A percentile compares a stretch with the other conserved stretches of the same genome.
phyloP scores from a whole-genome alignment of 306 rosid genomes.

The Hippophae gyantsensis region DNA sequence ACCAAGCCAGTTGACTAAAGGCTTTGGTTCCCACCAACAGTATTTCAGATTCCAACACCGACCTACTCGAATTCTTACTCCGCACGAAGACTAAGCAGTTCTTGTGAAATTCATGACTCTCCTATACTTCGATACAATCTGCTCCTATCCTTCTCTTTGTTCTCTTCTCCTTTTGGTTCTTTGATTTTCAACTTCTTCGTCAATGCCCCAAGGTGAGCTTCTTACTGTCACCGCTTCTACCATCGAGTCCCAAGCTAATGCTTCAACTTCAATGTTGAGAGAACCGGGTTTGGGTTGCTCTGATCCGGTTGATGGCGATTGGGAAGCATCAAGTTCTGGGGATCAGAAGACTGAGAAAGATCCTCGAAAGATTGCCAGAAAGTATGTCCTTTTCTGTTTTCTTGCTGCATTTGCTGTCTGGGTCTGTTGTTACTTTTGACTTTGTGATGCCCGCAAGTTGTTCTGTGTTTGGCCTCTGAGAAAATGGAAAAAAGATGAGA shows the following conservation, averaged over 20 bases:
- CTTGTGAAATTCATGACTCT: too few relatives aligned
- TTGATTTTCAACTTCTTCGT: conserved; percentile 22
- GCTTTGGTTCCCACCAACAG: too few relatives aligned
- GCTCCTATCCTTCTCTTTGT: conserved; percentile 63
- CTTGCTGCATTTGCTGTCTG: conserved; percentile 7
- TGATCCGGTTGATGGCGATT: conserved; percentile 8
- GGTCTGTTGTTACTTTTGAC: not conserved
- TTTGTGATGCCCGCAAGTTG: conserved; percentile 2
- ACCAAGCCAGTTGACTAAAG: too few relatives aligned
- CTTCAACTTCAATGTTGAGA: conserved; percentile 1
- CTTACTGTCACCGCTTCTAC: not conserved
- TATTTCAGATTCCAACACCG: too few relatives aligned
- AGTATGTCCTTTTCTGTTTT: conserved; percentile 25
- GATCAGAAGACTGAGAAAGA: conserved; percentile 32
- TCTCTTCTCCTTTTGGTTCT: conserved; percentile 51
- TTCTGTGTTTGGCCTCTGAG: conserved; percentile 13
- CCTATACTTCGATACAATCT: too few relatives aligned
- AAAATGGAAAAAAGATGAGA: not conserved
- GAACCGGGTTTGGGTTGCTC: conserved; percentile 16
- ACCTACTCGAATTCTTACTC: too few relatives aligned
- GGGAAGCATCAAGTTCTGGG: conserved; percentile 14
- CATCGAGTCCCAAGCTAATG: not conserved
- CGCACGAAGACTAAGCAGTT: too few relatives aligned
- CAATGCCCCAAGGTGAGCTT: conserved; percentile 30
- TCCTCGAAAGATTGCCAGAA: conserved; percentile 53